phyloP scores from a whole-genome alignment of 768 basidiomycete species.

The Rhodotorula diobovata region DNA sequence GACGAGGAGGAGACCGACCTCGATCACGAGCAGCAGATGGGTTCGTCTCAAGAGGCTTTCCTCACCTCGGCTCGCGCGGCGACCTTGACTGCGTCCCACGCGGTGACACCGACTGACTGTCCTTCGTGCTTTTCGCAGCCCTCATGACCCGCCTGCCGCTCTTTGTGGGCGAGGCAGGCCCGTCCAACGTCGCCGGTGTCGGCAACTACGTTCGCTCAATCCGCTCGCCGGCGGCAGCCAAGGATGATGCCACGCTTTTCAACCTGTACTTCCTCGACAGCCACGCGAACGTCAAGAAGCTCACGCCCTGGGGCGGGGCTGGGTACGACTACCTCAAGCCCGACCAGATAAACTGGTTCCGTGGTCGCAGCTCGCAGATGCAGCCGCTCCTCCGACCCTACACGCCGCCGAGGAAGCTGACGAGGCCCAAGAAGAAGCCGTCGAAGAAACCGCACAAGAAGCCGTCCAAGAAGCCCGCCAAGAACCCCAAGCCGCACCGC shows the following conservation, averaged over 20 bases:
- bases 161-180: constrained; percentile 73
- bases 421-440: constrained; percentile 1
- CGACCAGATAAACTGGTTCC: constrained; percentile 43
- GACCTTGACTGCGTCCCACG: no score
- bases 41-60: constrained; percentile 39
- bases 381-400: constrained; percentile 20
- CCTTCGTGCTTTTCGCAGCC: neutral
- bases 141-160: constrained; percentile 74
- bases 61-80: neutral
- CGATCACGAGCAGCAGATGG: constrained; percentile 62
- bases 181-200: constrained; percentile 76
- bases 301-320: constrained; percentile 17
- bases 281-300: constrained; percentile 27
- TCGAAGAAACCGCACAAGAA: constrained; percentile 1
- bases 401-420: neutral
- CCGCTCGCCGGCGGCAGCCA: constrained; percentile 13
- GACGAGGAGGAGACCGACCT: constrained; percentile 65
- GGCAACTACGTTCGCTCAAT: constrained; percentile 65
- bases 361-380: constrained; percentile 29
- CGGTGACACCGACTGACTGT: neutral
- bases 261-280: constrained; percentile 44
- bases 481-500: neutral
- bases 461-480: neutral
- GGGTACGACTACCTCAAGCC: constrained; percentile 42
- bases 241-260: constrained; percentile 33